Evolutionary conservation across 495 filamentous ascomycete genomes (phyloP), one percentile per base, ranked within the genome.

Genomic region (Annulohypoxylon bovei): DNA sequence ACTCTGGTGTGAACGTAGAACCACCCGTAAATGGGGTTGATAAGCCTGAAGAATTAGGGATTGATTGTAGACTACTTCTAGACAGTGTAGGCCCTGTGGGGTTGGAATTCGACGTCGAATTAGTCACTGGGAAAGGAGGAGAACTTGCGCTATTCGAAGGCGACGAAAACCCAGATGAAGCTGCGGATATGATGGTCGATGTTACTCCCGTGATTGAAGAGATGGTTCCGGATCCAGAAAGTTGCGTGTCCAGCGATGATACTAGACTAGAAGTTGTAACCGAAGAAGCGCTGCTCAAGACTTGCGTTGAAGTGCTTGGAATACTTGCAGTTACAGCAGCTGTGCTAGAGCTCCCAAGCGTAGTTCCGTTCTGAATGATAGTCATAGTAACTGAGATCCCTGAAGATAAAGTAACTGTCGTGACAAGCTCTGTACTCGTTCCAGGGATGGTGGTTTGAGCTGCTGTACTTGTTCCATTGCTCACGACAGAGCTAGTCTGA

Each of bases 351-450:
- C 65, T 65, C 47, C 55, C 65, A 35, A 32, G 12, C 12, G 65
- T 72, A 5, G 60, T 65, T 25, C 32, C 22, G 27, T 39, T 72
- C 46, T 49, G 28, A 27, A 58, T 65, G 11, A 68, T 61, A 6
- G 65, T 68, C 25, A 58, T 22, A 30, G 70, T 72, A 23, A 65
- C 20, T 0, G 44, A 57, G 12, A 53, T 27, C 7, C 71, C 71
- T 6, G 61, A 62, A 30, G 62, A 70, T 9, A 60, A 0, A 6
- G 37, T 70, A 18, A 32, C 11, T 23, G 28, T 60, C 7, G 67
- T 70, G n/a, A 66, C 9, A 49, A 28, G 9, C 23, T 68, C 69
- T 37, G 71, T 68, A 23, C 11, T 70, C n/a, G 66, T 57, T 33
- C 18, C 42, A 11, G 47, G 7, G 14, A 46, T 9, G 14, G 65